Percentiles rank a stretch among this genome's conserved stretches.
Evolutionary conservation across 1,284 basidiomycete genomes (phyloP).

Genomic region (Taiwanofungus camphoratus): DNA sequence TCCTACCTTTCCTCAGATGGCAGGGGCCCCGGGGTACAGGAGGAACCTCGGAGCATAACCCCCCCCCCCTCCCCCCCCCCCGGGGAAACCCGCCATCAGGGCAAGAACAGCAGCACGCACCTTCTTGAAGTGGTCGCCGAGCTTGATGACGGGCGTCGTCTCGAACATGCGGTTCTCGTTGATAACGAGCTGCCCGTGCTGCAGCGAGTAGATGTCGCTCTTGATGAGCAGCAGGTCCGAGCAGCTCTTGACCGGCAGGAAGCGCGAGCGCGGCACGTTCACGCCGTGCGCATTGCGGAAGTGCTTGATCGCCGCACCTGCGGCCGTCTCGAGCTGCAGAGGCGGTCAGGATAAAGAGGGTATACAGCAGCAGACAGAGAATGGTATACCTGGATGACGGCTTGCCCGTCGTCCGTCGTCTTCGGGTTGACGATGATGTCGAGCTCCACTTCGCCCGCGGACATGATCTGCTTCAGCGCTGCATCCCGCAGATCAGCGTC

Average conservation of each 20-base stretch:
- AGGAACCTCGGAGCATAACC: too few relatives aligned
- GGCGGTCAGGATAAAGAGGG: not conserved
- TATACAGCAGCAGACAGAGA: not conserved
- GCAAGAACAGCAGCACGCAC: not conserved
- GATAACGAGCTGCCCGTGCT: constrained; percentile 93
- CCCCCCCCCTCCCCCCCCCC: too few relatives aligned
- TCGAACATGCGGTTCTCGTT: constrained; percentile 88
- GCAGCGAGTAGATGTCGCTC: constrained; percentile 92
- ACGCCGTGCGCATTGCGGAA: constrained; percentile 94
- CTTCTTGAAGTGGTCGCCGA: constrained; percentile 91
- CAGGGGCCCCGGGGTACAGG: too few relatives aligned
- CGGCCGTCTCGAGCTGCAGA: constrained; percentile 89
- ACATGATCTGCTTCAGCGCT: constrained; percentile 87
- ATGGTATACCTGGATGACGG: constrained; percentile 6
- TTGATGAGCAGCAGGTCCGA: constrained; percentile 94
- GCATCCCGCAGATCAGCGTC: constrained; percentile 2
- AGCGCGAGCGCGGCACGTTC: constrained; percentile 95
- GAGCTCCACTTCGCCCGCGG: constrained; percentile 83
- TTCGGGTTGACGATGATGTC: constrained; percentile 95
- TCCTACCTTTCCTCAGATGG: too few relatives aligned
- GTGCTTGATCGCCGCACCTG: constrained; percentile 97
- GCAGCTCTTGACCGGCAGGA: constrained; percentile 94
- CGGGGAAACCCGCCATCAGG: not conserved
- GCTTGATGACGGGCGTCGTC: constrained; percentile 96
- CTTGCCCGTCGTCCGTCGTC: constrained; percentile 75